Evolutionary conservation across 257 asterid genomes (phyloP), one percentile per base, ranked within the genome.

Genomic region (Nicotiana knightiana): DNA sequence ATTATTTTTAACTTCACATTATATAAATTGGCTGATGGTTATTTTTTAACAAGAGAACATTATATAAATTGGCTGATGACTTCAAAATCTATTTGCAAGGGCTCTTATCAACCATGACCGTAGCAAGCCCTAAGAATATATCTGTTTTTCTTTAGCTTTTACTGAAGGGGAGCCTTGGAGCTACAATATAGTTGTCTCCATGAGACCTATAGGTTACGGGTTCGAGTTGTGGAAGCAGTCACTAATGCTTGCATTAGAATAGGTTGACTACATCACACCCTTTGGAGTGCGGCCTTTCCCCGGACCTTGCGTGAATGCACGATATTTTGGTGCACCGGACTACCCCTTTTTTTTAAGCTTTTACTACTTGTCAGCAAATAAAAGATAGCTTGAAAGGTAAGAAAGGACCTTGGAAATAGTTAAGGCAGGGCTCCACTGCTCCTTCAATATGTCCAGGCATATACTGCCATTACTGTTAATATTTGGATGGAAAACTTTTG

Each of bases 361-460:
- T 61, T 51, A 51, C 53, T 26, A 75, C 43, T 26, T 51, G 24
- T 13, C 46, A 26, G 46, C 9, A 26, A 26, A 73, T 48, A 73
- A 48, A 46, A 73, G 26, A 13, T 48, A 51, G 65, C 55, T 80
- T 53, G 18, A 61, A 55, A 54, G 51, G n/a, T 35, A 82, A 37
- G 62, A 79, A 81, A 37, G 43, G 9, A 70, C 97, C 97, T 93
- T 93, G 84, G 97, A 93, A 67, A 93, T 91, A 39, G 95, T 93
- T 81, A 90, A 85, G 86, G 96, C 96, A 12, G 97, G 97, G 89
- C 95, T 93, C 97, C 97, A 93, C 84, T 93, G 95, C 88, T 93
- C 95, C 85, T 91, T 93, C 94, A 93, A 86, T 85, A 91, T 90
- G 87, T 93, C 97, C 1, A 91, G 94, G 89, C 94, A 93, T 84